Evolutionary conservation across 306 rosid species (phyloP), one percentile per base, ranked within the genome.

Genomic region (Gynostemma pentaphyllum): DNA sequence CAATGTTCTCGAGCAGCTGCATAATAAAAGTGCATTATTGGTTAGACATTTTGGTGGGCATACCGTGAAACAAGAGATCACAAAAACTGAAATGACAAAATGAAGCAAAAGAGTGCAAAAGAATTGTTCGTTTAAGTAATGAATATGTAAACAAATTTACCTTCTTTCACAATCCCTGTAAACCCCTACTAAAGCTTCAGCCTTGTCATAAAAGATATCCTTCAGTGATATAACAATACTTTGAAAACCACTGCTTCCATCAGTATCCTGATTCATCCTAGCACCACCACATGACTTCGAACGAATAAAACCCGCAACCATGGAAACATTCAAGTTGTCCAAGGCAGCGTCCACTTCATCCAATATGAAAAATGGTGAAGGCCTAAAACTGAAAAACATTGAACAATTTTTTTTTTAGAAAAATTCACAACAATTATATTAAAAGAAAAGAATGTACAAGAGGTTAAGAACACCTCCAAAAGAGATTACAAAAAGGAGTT

Each of bases 341-440:
- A 94, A 77, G 11, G 99, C 99, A 62, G 97, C 99, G 76, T 94
- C 99, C 41, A 94, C 99, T 84, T 94, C 99, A 61, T 94, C 99
- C 89, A 94, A 73, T 76, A 94, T 94, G 75, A 88, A 94, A 79
- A 94, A 94, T 3, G 99, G 99, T 7, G 99, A 94, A 75, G 99
- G 99, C 86, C 84, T 81, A 79, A 61, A 94, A 69, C 99, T 94
- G 94, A 69, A 78, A 60, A 74, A 67, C 73, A 59, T 12, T 32
- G 52, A 13, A n/a, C n/a, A n/a, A n/a, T n/a, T n/a, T n/a, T n/a
- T n/a, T n/a, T n/a, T n/a, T n/a, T n/a, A n/a, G n/a, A n/a, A n/a
- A n/a, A n/a, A n/a, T n/a, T n/a, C n/a, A n/a, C n/a, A n/a, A n/a
- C n/a, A n/a, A n/a, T n/a, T n/a, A n/a, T n/a, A n/a, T n/a, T n/a